Evolutionary conservation across 352 stramenopile genomes (phyloP), one percentile per base, ranked within the genome.

Genomic region (Blastocystis sp.): DNA sequence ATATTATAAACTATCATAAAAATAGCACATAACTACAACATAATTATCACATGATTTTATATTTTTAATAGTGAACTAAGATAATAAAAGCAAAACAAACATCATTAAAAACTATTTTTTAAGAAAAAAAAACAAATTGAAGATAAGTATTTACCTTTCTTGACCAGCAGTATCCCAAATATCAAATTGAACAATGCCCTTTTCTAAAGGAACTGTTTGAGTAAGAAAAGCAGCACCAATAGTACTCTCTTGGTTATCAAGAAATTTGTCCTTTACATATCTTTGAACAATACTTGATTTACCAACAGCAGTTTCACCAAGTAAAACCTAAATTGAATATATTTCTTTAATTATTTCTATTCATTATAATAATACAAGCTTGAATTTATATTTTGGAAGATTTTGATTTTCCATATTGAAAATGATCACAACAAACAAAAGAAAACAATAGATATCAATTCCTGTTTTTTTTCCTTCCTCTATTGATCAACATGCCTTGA

Each of bases 161-260:
- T 96, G 87, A 11, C 88, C 88, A 28, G 89, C 89, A 10, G 89
- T 96, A 70, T 95, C 87, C 87, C 86, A 95, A 69, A 96, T 94
- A 52, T 70, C 66, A 68, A 94, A 93, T 75, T 91, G 91, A 64
- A 90, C 85, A 41, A 80, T 76, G 39, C 77, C 77, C 66, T 84
- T 79, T 55, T 89, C 83, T 33, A 91, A 78, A 32, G 84, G 75
- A 48, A 92, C 83, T 67, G 91, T 89, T 75, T 94, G 93, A 55
- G 72, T 82, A 81, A 95, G 91, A 78, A 94, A 96, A 36, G 82
- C 91, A 24, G 86, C 52, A 13, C 88, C 86, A 66, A 96, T 95
- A 11, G 88, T 95, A 24, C 83, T 89, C 74, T 94, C 84, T 11
- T 74, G 83, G 70, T 94, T 93, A 41, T 86, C 81, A 25, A 81